phyloP scores from a whole-genome alignment of 1,284 basidiomycete species.

The Peniophora sp. region DNA sequence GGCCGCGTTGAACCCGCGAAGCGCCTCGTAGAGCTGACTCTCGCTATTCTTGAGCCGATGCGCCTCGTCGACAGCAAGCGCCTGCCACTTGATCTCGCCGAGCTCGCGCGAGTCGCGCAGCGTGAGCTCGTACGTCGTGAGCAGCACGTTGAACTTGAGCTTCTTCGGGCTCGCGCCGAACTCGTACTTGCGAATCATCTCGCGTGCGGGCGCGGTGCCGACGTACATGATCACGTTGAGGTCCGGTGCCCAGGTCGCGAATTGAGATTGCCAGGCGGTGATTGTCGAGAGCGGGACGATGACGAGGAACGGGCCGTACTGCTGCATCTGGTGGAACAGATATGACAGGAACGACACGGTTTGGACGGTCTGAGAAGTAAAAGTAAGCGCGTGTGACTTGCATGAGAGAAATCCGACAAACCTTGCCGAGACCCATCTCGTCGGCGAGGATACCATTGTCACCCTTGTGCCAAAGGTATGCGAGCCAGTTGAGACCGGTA shows the following conservation, averaged over 20 bases:
- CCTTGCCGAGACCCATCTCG: conserved; percentile 99
- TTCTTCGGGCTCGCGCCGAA: conserved; percentile 84
- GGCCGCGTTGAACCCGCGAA: conserved; percentile 82
- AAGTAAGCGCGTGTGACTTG: conserved; percentile 9
- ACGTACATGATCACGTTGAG: conserved; percentile 97
- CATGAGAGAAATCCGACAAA: conserved; percentile 18
- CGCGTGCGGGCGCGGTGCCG: conserved; percentile 82
- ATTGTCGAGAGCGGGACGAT: conserved; percentile 98
- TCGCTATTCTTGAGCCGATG: conserved; percentile 98
- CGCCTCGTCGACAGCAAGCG: conserved; percentile 94
- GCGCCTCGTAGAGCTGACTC: conserved; percentile 92
- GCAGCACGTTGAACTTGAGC: conserved; percentile 92
- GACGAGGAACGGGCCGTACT: conserved; percentile 96
- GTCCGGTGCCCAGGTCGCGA: conserved; percentile 92
- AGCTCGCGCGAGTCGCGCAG: conserved; percentile 88
- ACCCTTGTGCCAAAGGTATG: conserved; percentile 90
- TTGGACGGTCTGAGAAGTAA: conserved; percentile 74
- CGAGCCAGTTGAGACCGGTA: conserved; percentile 97
- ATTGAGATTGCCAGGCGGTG: conserved; percentile 96
- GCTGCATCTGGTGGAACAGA: conserved; percentile 88
- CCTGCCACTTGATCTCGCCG: conserved; percentile 95
- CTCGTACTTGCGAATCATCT: conserved; percentile 89
- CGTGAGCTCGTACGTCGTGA: conserved; percentile 97
- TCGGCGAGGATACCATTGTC: conserved; percentile 98
- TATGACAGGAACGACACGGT: conserved; percentile 94